These are phyloP conservation scores for Fraxinus sp. DNA, from an alignment of 305 asterid species.

Conservation along the genomic window DNA sequence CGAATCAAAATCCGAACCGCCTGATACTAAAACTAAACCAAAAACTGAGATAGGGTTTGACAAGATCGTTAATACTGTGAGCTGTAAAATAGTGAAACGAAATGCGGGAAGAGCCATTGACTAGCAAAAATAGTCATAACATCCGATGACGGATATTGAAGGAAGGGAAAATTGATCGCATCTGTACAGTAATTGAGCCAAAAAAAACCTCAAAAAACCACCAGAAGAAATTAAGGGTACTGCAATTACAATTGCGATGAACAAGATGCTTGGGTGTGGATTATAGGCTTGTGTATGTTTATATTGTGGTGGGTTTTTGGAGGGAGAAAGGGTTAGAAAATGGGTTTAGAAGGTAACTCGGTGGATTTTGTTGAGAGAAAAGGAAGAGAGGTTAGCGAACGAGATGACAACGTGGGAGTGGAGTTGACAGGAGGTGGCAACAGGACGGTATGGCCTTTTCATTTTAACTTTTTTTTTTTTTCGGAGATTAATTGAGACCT, in stretches of 20 bases:
- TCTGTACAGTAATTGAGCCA: constrained; percentile 26
- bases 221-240: constrained; percentile 9
- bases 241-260: neutral
- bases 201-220: constrained; percentile 26
- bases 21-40: constrained; percentile 9
- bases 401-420: neutral
- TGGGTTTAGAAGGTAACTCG: neutral
- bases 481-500: too few species aligned
- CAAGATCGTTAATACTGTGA: constrained; percentile 15
- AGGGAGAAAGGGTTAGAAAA: neutral
- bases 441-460: neutral
- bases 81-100: constrained; percentile 22
- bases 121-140: constrained; percentile 46
- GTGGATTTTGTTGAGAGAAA: neutral
- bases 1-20: constrained; percentile 35
- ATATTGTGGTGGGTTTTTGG: neutral
- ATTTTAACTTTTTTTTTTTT: neutral
- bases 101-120: constrained; percentile 38
- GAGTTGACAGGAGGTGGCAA: constrained; percentile 1
- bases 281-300: neutral
- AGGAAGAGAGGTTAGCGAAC: neutral
- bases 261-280: constrained; percentile 21
- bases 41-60: constrained; percentile 41
- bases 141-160: constrained; percentile 30
- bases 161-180: constrained; percentile 38